Evolutionary conservation across 2,329 filamentous ascomycete genomes (phyloP), one percentile per base, ranked within the genome.

Genomic region (Fusarium pseudoanthophilum): DNA sequence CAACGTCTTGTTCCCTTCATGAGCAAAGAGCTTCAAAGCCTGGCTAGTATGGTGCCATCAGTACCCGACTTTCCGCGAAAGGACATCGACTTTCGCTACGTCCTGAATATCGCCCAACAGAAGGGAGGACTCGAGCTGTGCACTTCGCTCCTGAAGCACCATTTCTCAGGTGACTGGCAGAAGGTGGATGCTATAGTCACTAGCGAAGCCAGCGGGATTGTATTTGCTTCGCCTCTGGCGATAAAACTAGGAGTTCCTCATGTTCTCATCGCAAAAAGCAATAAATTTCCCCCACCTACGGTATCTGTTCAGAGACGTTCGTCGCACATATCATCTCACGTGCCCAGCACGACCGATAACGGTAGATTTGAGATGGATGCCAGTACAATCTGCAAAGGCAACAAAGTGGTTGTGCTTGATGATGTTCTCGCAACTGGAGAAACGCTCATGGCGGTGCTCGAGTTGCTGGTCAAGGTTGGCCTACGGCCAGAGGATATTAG

Each of bases 251-350:
- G 81, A 43, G 39, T 85, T 15, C 86, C 84, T 4, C 75, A 91
- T 67, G 82, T 80, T 11, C 76, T 89, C 48, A 85, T 91, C 64
- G 88, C 90, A 43, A 81, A 88, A 75, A 85, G 84, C 15, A 87
- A 87, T 32, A 92, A 91, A 79, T 85, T 92, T 0, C 89, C 90
- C 0, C 86, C 87, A 13, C 89, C 89, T 0, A 87, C 81, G 0
- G 15, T 89, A 39, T 88, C 86, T 11, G 83, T 85, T 30, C 15
- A 13, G 45, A 91, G 87, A 77, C 36, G 75, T 3, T 36, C 78
- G 1, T 92, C 89, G 6, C 82, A 90, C 77, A 87, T 92, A 45
- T 90, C 88, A 2, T 85, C 85, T 63, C 79, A 77, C n/a, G 60
- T 60, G 55, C 71, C 78, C 4, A 64, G 72, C 3, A 53, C 74